These are phyloP conservation scores for Claviceps cyperi DNA, from an alignment of 2,329 filamentous ascomycete genomes.

Conservation along the genomic window DNA sequence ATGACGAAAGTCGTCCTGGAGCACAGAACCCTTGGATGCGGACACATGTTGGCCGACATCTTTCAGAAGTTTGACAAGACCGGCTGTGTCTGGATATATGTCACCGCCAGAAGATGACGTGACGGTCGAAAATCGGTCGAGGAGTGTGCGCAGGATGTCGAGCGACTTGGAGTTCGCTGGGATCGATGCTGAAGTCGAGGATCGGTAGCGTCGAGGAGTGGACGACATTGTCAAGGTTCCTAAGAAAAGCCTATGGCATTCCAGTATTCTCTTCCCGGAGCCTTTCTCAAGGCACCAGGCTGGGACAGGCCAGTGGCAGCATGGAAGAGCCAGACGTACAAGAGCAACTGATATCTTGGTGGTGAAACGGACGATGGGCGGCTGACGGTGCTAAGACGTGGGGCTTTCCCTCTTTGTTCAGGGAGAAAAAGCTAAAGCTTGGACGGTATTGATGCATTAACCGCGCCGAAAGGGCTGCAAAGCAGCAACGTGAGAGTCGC, in stretches of 20 bases:
- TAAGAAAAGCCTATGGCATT: constrained; percentile 1
- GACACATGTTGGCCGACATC: constrained; percentile 51
- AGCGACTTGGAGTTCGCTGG: constrained; percentile 44
- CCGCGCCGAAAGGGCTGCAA: not conserved
- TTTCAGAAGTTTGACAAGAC: constrained; percentile 42
- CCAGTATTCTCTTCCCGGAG: constrained; percentile 15
- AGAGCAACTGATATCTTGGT: not conserved
- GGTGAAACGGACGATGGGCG: not conserved
- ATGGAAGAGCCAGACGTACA: constrained; percentile 16
- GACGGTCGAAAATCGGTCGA: constrained; percentile 29
- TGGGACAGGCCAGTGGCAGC: constrained; percentile 17
- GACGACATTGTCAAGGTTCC: constrained; percentile 30
- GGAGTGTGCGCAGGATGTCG: constrained; percentile 40
- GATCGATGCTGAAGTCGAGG: constrained; percentile 47
- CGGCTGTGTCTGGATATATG: constrained; percentile 33
- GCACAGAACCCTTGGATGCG: constrained; percentile 30
- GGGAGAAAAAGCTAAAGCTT: constrained; percentile 1
- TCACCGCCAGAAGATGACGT: constrained; percentile 18
- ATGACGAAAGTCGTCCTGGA: constrained; percentile 72
- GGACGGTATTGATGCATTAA: constrained; percentile 5
- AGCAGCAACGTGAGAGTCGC: not conserved
- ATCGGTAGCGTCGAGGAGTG: constrained; percentile 43
- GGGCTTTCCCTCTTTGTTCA: not conserved
- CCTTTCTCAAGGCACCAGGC: constrained; percentile 24
- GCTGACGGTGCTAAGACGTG: constrained; percentile 1